phyloP scores from a whole-genome alignment of 1,139 yeast species.

The Zhuliangozyma parablackwelliae region DNA sequence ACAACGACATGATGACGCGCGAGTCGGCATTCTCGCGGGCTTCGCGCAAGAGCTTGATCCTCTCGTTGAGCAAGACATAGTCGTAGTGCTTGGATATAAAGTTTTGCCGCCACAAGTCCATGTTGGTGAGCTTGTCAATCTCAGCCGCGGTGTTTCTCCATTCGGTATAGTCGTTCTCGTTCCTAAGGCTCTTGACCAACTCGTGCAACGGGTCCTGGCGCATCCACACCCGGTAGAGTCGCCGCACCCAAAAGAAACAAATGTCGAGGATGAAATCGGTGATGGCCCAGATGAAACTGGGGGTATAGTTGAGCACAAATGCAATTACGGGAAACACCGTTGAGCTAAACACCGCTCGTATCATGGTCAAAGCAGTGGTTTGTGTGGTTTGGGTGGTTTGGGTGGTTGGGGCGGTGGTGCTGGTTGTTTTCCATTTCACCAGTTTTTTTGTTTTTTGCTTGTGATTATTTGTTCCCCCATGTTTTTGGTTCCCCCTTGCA shows the following conservation, averaged over 20 bases:
- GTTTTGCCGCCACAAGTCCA: slow-evolving; percentile 81
- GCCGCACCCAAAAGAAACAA: slow-evolving; percentile 53
- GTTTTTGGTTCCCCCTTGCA: too few species aligned
- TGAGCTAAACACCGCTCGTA: slow-evolving; percentile 1
- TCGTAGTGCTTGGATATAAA: slow-evolving; percentile 82
- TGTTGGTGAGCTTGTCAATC: slow-evolving; percentile 63
- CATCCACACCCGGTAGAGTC: slow-evolving; percentile 33
- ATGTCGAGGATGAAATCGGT: slow-evolving; percentile 59
- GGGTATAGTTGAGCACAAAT: slow-evolving; percentile 44
- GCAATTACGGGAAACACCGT: slow-evolving; percentile 8
- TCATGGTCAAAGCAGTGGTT: too few species aligned
- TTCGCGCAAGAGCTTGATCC: slow-evolving; percentile 56
- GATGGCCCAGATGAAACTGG: slow-evolving; percentile 57
- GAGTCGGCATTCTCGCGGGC: slow-evolving; percentile 63
- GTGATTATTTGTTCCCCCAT: too few species aligned
- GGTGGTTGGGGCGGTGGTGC: too few species aligned
- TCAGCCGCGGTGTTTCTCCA: slow-evolving; percentile 59
- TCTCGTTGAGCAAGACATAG: slow-evolving; percentile 71
- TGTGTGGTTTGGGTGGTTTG: too few species aligned
- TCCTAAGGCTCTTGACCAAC: slow-evolving; percentile 34
- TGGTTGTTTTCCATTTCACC: too few species aligned
- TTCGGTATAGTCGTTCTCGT: slow-evolving; percentile 49
- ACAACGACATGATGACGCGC: slow-evolving; percentile 56
- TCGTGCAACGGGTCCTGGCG: slow-evolving; percentile 40
- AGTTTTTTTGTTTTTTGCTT: too few species aligned